phyloP scores from a whole-genome alignment of 192 early-diverging fungal species.

The Allomyces macrogynus region DNA sequence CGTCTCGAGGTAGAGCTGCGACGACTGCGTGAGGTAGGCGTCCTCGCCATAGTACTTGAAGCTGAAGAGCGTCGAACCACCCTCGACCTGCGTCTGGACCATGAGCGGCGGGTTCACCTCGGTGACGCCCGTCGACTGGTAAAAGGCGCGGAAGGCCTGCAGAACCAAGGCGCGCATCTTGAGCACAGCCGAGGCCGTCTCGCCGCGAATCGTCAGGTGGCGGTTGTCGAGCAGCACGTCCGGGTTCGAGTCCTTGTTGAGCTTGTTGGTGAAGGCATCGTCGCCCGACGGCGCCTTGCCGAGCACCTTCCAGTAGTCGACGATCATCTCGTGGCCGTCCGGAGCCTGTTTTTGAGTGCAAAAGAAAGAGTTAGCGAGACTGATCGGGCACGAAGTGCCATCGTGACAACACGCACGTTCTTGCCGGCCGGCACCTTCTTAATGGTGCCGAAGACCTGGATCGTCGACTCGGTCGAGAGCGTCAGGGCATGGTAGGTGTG shows the following conservation, averaged over 20 bases:
- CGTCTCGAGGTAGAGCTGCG: conserved; percentile 96
- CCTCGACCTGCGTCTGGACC: conserved; percentile 99
- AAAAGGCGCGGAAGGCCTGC: conserved; percentile 89
- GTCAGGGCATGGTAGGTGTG: conserved; percentile 85
- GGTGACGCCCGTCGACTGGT: conserved; percentile 48
- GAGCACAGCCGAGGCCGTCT: conserved; percentile 66
- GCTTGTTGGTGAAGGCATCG: conserved; percentile 74
- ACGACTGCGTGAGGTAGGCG: conserved; percentile 95
- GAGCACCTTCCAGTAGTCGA: conserved; percentile 89
- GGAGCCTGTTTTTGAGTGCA: conserved; percentile 40
- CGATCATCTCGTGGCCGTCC: conserved; percentile 81
- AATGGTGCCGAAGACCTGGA: conserved; percentile 69
- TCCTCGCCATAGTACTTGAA: conserved; percentile 93
- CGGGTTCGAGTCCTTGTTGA: conserved; percentile 76
- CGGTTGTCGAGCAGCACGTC: conserved; percentile 73
- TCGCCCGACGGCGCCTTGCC: conserved; percentile 84
- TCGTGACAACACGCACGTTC: conserved; percentile 25
- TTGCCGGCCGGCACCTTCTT: conserved; percentile 80
- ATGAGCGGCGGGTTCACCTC: conserved; percentile 97
- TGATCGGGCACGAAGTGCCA: neutral
- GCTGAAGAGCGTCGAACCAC: conserved; percentile 81
- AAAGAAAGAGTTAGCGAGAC: neutral
- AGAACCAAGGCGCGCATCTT: conserved; percentile 68
- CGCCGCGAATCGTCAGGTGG: conserved; percentile 90
- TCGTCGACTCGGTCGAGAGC: conserved; percentile 80